A percentile compares a stretch with the other conserved stretches of the same genome.
These are phyloP conservation scores for Macroventuria anomochaeta DNA, from an alignment of 2,329 filamentous ascomycete genomes.

Conservation along the genomic window DNA sequence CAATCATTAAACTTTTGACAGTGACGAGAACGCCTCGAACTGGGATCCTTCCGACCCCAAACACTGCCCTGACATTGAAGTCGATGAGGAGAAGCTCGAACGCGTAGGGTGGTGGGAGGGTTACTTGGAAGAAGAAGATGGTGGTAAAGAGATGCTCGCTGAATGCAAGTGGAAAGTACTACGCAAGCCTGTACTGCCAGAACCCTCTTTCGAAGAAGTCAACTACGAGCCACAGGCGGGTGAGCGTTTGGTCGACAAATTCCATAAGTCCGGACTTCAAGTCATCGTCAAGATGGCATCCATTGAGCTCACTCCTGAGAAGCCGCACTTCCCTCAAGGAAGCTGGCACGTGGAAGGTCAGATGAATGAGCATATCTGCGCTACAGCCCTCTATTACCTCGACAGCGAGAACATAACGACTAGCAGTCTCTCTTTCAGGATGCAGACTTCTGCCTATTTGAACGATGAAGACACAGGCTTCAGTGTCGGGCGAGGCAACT, in stretches of 20 bases:
- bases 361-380: slow-evolving; percentile 68
- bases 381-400: slow-evolving; percentile 68
- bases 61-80: slow-evolving; percentile 12
- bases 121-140: neutral
- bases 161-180: slow-evolving; percentile 24
- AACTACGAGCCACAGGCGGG: slow-evolving; percentile 21
- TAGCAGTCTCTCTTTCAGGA: slow-evolving; percentile 30
- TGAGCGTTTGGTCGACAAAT: slow-evolving; percentile 22
- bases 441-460: slow-evolving; percentile 21
- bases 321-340: slow-evolving; percentile 61
- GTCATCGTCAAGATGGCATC: slow-evolving; percentile 69
- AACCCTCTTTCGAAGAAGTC: slow-evolving; percentile 20
- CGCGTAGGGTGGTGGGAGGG: slow-evolving; percentile 7
- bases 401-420: slow-evolving; percentile 65
- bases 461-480: slow-evolving; percentile 7
- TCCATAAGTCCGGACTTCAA: slow-evolving; percentile 53
- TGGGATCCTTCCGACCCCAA: slow-evolving; percentile 21
- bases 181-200: slow-evolving; percentile 25
- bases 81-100: slow-evolving; percentile 5
- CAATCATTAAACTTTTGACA: neutral
- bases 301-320: slow-evolving; percentile 65
- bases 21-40: slow-evolving; percentile 22
- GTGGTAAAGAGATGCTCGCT: too few relatives aligned
- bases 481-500: slow-evolving; percentile 18
- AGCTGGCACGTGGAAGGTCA: slow-evolving; percentile 60